A percentile compares a stretch with the other conserved stretches of the same genome.
These are phyloP conservation scores for Kernera saxatilis DNA, from an alignment of 345 rosid species.

Conservation along the genomic window DNA sequence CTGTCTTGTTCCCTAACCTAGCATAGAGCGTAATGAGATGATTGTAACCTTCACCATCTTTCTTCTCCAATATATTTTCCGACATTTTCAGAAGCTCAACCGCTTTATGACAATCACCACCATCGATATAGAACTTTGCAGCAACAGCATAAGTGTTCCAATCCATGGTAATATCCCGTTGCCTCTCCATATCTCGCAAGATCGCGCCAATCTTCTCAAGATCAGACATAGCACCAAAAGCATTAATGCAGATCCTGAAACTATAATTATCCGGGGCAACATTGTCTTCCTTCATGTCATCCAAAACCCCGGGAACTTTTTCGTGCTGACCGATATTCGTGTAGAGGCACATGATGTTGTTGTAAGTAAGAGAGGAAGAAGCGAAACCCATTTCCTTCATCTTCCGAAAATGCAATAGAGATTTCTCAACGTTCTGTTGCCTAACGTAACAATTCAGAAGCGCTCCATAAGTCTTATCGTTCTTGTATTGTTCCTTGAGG, in stretches of 20 bases:
- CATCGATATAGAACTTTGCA: slow-evolving; percentile 64
- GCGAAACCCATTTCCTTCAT: slow-evolving; percentile 71
- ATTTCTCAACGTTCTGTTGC: slow-evolving; percentile 51
- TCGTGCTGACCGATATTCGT: slow-evolving; percentile 49
- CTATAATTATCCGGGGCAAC: slow-evolving; percentile 76
- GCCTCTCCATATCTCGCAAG: slow-evolving; percentile 68
- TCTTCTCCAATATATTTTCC: slow-evolving; percentile 52
- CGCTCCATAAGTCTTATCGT: slow-evolving; percentile 75
- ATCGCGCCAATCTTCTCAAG: slow-evolving; percentile 47
- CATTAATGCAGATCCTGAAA: slow-evolving; percentile 70
- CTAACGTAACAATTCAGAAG: slow-evolving; percentile 76
- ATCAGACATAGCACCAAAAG: slow-evolving; percentile 57
- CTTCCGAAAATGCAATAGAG: slow-evolving; percentile 54
- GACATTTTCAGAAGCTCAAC: slow-evolving; percentile 47
- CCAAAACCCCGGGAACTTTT: slow-evolving; percentile 52
- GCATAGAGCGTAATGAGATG: slow-evolving; percentile 73
- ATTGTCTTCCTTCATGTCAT: slow-evolving; percentile 62
- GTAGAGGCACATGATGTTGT: slow-evolving; percentile 81
- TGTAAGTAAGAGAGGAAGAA: slow-evolving; percentile 51
- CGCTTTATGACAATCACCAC: slow-evolving; percentile 46
- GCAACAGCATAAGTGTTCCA: slow-evolving; percentile 84
- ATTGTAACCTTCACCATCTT: slow-evolving; percentile 69
- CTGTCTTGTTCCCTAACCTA: slow-evolving; percentile 47
- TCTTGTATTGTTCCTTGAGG: slow-evolving; percentile 63
- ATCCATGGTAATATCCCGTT: slow-evolving; percentile 48